Evolutionary conservation across 495 filamentous ascomycete genomes (phyloP).

Genomic region (Neurospora sublineolata): DNA sequence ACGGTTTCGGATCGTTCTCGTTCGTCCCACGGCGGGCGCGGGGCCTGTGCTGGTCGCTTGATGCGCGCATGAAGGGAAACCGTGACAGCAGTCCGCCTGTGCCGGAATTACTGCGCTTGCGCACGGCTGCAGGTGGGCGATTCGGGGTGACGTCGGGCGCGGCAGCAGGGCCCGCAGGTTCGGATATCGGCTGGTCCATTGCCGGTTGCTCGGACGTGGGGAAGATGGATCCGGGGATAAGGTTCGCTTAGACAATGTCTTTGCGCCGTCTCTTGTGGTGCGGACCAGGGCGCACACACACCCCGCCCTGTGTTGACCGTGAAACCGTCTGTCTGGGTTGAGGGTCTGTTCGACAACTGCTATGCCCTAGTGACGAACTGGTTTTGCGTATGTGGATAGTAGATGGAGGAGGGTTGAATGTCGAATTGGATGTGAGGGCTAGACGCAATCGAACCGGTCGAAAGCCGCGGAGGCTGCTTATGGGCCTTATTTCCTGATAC

Average conservation of each 20-base stretch:
- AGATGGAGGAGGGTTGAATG: neutral
- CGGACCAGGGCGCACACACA: neutral
- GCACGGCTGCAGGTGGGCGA: slow-evolving; percentile 9
- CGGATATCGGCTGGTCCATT: slow-evolving; percentile 14
- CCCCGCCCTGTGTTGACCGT: neutral
- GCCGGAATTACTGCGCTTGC: slow-evolving; percentile 22
- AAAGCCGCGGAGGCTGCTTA: neutral
- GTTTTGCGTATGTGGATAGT: neutral
- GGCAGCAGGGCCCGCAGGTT: slow-evolving; percentile 1
- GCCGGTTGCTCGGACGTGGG: neutral
- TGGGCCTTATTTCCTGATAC: neutral
- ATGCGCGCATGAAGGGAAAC: slow-evolving; percentile 51
- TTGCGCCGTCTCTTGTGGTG: neutral
- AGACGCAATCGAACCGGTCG: neutral
- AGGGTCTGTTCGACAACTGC: neutral
- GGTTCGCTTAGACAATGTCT: neutral
- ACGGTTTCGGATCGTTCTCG: slow-evolving; percentile 13
- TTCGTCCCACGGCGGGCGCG: slow-evolving; percentile 31
- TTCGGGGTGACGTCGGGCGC: slow-evolving; percentile 10
- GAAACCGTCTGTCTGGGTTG: neutral
- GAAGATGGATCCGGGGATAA: neutral
- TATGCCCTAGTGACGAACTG: neutral
- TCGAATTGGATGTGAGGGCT: neutral
- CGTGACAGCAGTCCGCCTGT: slow-evolving; percentile 47
- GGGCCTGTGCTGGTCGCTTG: slow-evolving; percentile 28